Evolutionary conservation across 371 early-diverging fungal genomes (phyloP).

Genomic region (Capillidium heterosporum): DNA sequence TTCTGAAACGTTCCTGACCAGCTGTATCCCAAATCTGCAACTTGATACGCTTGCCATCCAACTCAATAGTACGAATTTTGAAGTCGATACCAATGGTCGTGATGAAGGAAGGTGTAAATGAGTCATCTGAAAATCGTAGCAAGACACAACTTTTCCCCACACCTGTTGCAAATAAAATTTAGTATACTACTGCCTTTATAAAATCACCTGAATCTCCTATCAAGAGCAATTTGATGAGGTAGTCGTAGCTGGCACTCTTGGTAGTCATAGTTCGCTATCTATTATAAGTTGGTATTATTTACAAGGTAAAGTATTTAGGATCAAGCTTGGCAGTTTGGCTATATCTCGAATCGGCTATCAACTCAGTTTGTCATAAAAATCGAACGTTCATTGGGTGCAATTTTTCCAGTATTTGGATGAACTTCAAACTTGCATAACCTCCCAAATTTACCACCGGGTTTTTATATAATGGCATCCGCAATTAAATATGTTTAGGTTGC

Average conservation of each 20-base stretch:
- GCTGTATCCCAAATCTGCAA: conserved; percentile 99
- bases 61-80: conserved; percentile 97
- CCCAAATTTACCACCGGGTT: too few species aligned
- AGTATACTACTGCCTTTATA: not conserved
- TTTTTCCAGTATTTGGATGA: too few species aligned
- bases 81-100: conserved; percentile 99
- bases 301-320: too few species aligned
- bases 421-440: too few species aligned
- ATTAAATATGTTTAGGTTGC: too few species aligned
- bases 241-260: conserved; percentile 46
- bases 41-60: conserved; percentile 97
- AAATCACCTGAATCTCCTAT: conserved; percentile 96
- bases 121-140: conserved; percentile 93
- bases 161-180: conserved; percentile 19
- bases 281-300: too few species aligned
- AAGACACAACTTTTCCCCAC: conserved; percentile 98
- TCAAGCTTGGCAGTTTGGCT: too few species aligned
- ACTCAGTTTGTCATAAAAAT: too few species aligned
- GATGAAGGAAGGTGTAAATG: conserved; percentile 95
- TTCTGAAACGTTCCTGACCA: conserved; percentile 99
- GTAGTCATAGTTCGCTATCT: not conserved
- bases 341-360: too few species aligned
- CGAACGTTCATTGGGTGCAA: too few species aligned
- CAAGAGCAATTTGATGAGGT: conserved; percentile 96
- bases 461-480: too few species aligned